These are phyloP conservation scores for Hortiboletus flavorubellus DNA, from an alignment of 768 basidiomycete species.

Conservation along the genomic window DNA sequence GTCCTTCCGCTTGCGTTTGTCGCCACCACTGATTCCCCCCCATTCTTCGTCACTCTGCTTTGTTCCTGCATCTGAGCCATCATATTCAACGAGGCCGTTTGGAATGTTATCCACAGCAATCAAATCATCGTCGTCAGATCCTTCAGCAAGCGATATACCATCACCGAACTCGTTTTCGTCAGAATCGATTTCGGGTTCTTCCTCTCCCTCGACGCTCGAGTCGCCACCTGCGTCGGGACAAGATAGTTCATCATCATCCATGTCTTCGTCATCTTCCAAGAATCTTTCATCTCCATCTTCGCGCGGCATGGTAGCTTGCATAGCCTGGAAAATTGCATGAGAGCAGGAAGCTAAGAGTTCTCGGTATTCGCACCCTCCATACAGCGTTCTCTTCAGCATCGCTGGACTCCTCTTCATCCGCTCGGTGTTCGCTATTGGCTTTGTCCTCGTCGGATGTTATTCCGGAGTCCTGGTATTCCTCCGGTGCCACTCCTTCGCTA, in stretches of 20 bases:
- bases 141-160: constrained; percentile 56
- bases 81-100: constrained; percentile 56
- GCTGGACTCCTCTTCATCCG: constrained; percentile 41
- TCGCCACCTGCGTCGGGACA: constrained; percentile 31
- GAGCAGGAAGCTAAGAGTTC: not conserved
- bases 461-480: constrained; percentile 26
- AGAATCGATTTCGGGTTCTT: constrained; percentile 23
- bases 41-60: constrained; percentile 24
- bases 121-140: constrained; percentile 70
- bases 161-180: constrained; percentile 40
- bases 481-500: constrained; percentile 14
- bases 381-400: constrained; percentile 67
- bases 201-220: constrained; percentile 33
- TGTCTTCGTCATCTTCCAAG: constrained; percentile 31
- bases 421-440: constrained; percentile 30
- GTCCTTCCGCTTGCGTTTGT: constrained; percentile 53
- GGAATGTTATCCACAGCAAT: constrained; percentile 54
- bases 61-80: constrained; percentile 46
- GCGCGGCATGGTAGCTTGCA: constrained; percentile 83
- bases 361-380: constrained; percentile 70
- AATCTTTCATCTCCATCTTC: constrained; percentile 47
- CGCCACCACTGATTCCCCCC: constrained; percentile 40
- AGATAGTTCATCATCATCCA: constrained; percentile 12
- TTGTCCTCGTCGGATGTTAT: constrained; percentile 17
- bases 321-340: constrained; percentile 51